phyloP scores from a whole-genome alignment of 169 alveolate genomes.

The Nephromyces sp. region DNA sequence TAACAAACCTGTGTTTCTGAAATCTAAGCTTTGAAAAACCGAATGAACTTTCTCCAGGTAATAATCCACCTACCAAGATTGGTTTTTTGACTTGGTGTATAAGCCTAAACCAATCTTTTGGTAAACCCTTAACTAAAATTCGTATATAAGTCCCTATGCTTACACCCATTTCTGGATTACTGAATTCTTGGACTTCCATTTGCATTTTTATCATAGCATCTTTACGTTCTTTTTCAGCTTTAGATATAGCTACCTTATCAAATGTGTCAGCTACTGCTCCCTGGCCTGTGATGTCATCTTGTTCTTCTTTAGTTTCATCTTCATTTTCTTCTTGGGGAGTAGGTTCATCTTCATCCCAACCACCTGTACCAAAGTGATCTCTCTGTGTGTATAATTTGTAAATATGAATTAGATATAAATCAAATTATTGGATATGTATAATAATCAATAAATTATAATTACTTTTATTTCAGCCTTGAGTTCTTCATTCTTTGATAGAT shows the following conservation, averaged over 20 bases:
- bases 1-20: slow-evolving; percentile 55
- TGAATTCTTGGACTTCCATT: neutral
- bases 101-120: slow-evolving; percentile 9
- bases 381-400: too few species aligned
- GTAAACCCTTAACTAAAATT: slow-evolving; percentile 7
- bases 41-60: slow-evolving; percentile 62
- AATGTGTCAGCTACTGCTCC: neutral
- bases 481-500: too few species aligned
- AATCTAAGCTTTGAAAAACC: slow-evolving; percentile 69
- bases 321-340: too few species aligned
- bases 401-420: too few species aligned
- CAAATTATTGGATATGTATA: too few species aligned
- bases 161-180: slow-evolving; percentile 4
- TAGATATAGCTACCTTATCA: neutral
- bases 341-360: too few species aligned
- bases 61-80: slow-evolving; percentile 61
- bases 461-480: too few species aligned
- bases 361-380: too few species aligned
- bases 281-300: neutral
- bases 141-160: slow-evolving; percentile 42
- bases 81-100: slow-evolving; percentile 13
- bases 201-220: too few species aligned
- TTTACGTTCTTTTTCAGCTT: too few species aligned
- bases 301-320: neutral
- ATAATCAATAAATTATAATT: too few species aligned